A percentile compares a stretch with the other conserved stretches of the same genome.
These are phyloP conservation scores for Vanrija sp. DNA, from an alignment of 1,284 basidiomycete species.

Conservation along the genomic window DNA sequence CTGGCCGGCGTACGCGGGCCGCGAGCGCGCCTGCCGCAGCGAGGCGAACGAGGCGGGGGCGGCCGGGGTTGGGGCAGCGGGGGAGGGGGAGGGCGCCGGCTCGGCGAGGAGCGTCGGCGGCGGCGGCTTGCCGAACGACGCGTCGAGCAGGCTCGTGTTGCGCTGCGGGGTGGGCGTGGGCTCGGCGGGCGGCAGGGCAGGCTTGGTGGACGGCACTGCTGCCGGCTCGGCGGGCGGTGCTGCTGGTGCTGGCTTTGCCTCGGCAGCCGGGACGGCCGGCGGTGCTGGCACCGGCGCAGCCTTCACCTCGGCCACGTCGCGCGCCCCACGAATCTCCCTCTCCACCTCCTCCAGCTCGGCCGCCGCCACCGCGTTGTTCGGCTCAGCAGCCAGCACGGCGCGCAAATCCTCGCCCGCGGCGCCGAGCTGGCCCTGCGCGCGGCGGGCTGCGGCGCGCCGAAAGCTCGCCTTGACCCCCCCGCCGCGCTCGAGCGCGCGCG, in stretches of 20 bases:
- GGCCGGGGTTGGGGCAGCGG: neutral
- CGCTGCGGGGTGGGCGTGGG: neutral
- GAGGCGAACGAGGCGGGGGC: conserved; percentile 17
- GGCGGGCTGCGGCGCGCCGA: conserved; percentile 37
- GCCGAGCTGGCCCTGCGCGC: conserved; percentile 24
- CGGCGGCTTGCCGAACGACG: neutral
- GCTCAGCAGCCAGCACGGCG: conserved; percentile 14
- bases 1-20: conserved; percentile 9
- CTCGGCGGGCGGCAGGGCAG: neutral
- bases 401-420: conserved; percentile 21
- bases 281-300: neutral
- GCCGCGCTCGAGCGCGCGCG: conserved; percentile 27
- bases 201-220: neutral
- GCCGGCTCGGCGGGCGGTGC: neutral
- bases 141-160: neutral
- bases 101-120: neutral
- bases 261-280: neutral
- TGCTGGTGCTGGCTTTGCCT: neutral
- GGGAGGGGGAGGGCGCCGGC: too few species aligned
- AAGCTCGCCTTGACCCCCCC: conserved; percentile 43
- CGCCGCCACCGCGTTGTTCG: conserved; percentile 28
- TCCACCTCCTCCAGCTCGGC: conserved; percentile 33
- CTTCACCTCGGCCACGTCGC: neutral
- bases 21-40: conserved; percentile 19
- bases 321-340: neutral